Evolutionary conservation across 2,329 filamentous ascomycete species (phyloP), one percentile per base, ranked within the genome.

Genomic region (Colletotrichum sp.): DNA sequence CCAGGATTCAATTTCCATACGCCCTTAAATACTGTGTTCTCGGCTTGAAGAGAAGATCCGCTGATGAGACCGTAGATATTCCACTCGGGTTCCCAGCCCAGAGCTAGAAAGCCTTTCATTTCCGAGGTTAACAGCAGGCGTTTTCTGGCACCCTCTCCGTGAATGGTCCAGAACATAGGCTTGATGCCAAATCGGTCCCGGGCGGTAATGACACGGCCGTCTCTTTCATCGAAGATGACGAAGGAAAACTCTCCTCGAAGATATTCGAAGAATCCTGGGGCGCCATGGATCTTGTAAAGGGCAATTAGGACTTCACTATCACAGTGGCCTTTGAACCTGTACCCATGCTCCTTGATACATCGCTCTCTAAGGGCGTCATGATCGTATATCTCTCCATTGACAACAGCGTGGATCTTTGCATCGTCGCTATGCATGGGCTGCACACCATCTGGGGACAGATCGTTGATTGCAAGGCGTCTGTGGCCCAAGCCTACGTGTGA

Each of bases 361-460:
- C 84, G 79, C 6, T 78, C 78, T n/a, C 88, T 85, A 10, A 90
- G 84, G 15, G 81, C 78, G 66, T 90, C 88, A 71, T 88, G 84
- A 77, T 90, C 88, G 79, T 92, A 92, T 15, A 92, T 84, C 80
- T 92, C 90, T 30, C 91, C 90, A 72, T 91, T 92, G 36, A 92
- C 88, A 18, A 92, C 87, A 2, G 89, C 89, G 79, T 92, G 89
- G 9, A 92, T 70, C 15, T 71, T 30, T 8, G 21, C 52, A 12
- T 85, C 81, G 9, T 79, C 73, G 74, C 84, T 82, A 66, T 87
- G 84, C 66, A 89, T 81, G 1, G 89, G 90, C 76, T 91, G 90
- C 5, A 80, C 80, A 5, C 87, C 89, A 24, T 81, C 81, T 1
- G 85, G 80, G 8, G 85, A 86, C 0, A 90, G 84, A 78, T 91